Base-by-base conservation (phyloP, 2,329 filamentous ascomycete species). In the Westerdykella sp. region DNA sequence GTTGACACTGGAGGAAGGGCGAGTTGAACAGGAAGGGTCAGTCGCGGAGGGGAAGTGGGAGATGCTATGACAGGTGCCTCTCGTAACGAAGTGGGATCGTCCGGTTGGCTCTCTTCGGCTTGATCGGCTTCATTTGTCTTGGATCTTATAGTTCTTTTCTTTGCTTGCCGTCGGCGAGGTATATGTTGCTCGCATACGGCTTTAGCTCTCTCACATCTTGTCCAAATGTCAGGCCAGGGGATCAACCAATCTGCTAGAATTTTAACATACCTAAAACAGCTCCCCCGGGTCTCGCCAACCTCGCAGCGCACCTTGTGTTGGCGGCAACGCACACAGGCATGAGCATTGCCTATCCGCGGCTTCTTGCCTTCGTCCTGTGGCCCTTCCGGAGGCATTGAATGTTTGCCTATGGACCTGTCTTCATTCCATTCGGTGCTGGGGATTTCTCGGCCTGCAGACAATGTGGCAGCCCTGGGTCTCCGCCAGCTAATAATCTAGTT, bases 271-370 rank as follows among this genome's bases (percentile, higher is more conserved):
- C 62, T 59, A 49, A 65, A 61, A 45, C 62, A 66, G 38, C 62
- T 51, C 31, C 49, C 50, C 36, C 58, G 45, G 21, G 55, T 55
- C 13, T 62, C 62, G 11, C 61, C 65, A 32, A 60, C 60, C 32
- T 65, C 62, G 38, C 62, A 66, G 37, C 61, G 51, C 23, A 66
- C 62, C 43, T 66, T 66, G 55, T 66, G 62, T 45, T 64, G 63
- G 35, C 62, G 54, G 44, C 62, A 66, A 25, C 62, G 49, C 43
- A 65, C 62, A 43, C 62, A 66, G 36, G 62, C 62, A 55, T 65
- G 65, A 3, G 62, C 61, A 43, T 66, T 66, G 36, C 62, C 60
- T 45, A 57, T 59, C 47, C 62, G 59, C 25, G 59, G 60, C 48
- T 65, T 56, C 55, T 62, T 53, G 50, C 51, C 37, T 65, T 28